Evolutionary conservation across 495 filamentous ascomycete genomes (phyloP).

Genomic region (Choiromyces venosus): DNA sequence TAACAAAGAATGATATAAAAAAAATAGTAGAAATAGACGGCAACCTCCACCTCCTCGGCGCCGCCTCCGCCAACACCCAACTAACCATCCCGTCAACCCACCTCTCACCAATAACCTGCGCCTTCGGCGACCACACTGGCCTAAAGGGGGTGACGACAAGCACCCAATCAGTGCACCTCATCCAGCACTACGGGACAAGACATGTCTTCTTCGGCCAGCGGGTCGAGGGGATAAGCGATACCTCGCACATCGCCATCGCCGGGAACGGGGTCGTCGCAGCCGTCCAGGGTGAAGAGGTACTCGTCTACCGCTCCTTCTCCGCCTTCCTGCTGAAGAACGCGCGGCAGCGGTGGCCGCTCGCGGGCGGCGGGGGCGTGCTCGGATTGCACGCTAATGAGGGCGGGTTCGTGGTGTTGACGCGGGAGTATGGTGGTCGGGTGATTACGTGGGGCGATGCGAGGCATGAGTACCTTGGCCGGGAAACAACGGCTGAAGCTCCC

Average conservation of each 20-base stretch:
- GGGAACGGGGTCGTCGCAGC: slow-evolving; percentile 26
- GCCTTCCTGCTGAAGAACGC: background rate
- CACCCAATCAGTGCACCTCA: background rate
- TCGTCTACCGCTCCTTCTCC: background rate
- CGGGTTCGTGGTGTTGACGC: slow-evolving; percentile 23
- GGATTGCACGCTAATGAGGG: slow-evolving; percentile 26
- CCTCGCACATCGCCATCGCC: slow-evolving; percentile 25
- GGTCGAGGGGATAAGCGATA: background rate
- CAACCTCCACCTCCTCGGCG: slow-evolving; percentile 19
- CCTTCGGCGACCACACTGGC: slow-evolving; percentile 28
- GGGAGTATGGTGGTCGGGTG: slow-evolving; percentile 14
- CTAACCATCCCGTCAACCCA: slow-evolving; percentile 1
- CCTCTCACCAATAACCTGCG: background rate
- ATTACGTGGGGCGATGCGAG: slow-evolving; percentile 35
- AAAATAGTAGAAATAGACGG: slow-evolving; percentile 24
- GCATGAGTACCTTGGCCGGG: slow-evolving; percentile 21
- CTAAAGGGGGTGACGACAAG: slow-evolving; percentile 14
- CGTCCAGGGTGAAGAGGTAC: background rate
- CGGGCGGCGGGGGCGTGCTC: slow-evolving; percentile 7
- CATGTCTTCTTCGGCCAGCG: background rate
- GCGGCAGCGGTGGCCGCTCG: background rate
- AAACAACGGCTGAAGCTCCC: background rate
- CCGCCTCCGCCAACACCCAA: slow-evolving; percentile 15
- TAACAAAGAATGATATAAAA: slow-evolving; percentile 4
- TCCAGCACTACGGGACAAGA: background rate